These are phyloP conservation scores for Gleditsia sinensis DNA, from an alignment of 306 rosid species.

Conservation along the genomic window DNA sequence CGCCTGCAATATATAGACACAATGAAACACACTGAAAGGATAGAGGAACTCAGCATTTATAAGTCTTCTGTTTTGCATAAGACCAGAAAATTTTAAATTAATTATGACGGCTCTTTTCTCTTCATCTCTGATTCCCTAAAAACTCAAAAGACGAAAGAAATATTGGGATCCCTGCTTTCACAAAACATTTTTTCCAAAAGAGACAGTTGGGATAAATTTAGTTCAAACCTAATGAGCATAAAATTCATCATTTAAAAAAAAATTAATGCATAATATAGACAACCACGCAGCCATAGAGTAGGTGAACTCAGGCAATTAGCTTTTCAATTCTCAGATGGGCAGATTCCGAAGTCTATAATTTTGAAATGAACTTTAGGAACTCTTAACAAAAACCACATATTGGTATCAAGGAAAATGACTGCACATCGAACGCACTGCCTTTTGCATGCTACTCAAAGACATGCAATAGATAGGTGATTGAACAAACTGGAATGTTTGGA, in stretches of 20 bases:
- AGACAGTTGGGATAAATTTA: background rate
- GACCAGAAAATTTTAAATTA: slow-evolving; percentile 1
- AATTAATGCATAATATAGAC: background rate
- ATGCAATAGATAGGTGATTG: background rate
- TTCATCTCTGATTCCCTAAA: background rate
- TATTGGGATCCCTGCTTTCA: background rate
- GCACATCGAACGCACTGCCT: background rate
- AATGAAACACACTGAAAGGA: slow-evolving; percentile 10
- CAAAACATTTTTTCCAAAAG: background rate
- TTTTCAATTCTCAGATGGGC: background rate
- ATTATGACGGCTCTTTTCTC: background rate
- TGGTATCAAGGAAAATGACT: background rate
- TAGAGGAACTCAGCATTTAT: background rate
- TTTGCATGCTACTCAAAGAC: background rate
- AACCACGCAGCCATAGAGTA: background rate
- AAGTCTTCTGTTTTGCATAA: background rate
- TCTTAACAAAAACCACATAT: background rate
- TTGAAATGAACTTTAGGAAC: background rate
- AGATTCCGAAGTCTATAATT: background rate
- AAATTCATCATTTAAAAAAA: background rate
- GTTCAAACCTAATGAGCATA: background rate
- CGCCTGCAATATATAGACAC: slow-evolving; percentile 57
- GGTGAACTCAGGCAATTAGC: background rate
- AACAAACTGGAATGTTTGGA: background rate
- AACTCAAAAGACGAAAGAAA: background rate